A percentile compares a stretch with the other conserved stretches of the same genome.
Evolutionary conservation across 2,329 filamentous ascomycete species (phyloP).

Genomic region (Mycosphaerelloides madeirae): DNA sequence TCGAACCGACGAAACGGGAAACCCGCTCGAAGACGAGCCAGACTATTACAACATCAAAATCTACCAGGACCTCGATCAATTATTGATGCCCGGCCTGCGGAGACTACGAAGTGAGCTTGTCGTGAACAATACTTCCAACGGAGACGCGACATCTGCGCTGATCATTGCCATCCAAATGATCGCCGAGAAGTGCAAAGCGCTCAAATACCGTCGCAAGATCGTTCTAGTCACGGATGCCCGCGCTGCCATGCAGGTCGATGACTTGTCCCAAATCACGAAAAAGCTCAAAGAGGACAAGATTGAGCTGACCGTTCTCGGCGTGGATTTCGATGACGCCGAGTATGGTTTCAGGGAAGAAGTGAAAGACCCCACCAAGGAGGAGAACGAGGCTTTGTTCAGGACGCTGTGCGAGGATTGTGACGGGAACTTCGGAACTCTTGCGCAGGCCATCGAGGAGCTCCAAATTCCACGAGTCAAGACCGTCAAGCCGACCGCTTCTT

Average conservation of each 20-base stretch:
- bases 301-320: constrained; percentile 72
- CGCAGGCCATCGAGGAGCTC: constrained; percentile 77
- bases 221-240: constrained; percentile 80
- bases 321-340: constrained; percentile 89
- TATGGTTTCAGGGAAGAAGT: constrained; percentile 90
- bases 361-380: constrained; percentile 65
- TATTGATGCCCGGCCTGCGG: constrained; percentile 65
- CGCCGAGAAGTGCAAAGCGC: constrained; percentile 67
- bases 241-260: constrained; percentile 67
- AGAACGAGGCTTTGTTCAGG: constrained; percentile 67
- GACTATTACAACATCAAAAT: constrained; percentile 79
- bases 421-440: constrained; percentile 76
- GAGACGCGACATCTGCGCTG: constrained; percentile 82
- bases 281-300: constrained; percentile 75
- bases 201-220: constrained; percentile 77
- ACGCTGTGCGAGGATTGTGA: constrained; percentile 63
- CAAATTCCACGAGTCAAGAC: constrained; percentile 71
- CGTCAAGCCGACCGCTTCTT: constrained; percentile 70
- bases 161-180: constrained; percentile 88
- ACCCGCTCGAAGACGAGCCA: constrained; percentile 61
- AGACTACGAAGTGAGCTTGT: constrained; percentile 59
- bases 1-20: constrained; percentile 69
- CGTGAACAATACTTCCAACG: constrained; percentile 62
- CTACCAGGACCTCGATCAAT: constrained; percentile 59
- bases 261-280: constrained; percentile 61